These are phyloP conservation scores for Candida oleophila DNA, from an alignment of 805 yeast species.

Conservation along the genomic window DNA sequence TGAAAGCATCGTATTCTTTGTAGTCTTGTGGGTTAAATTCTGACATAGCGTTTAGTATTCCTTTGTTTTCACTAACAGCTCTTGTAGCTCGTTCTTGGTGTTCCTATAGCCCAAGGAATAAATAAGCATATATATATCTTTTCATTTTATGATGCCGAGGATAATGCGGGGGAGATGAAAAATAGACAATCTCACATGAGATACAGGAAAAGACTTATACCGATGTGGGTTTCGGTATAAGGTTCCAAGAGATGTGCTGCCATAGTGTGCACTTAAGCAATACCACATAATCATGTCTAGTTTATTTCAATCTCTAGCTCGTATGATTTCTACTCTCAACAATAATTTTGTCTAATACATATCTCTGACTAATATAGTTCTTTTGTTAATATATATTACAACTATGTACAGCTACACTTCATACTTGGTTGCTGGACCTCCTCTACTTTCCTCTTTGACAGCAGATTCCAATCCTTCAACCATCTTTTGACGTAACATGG, in stretches of 20 bases:
- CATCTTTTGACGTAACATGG: slow-evolving; percentile 52
- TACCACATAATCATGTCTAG: too few relatives aligned
- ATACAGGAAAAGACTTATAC: too few relatives aligned
- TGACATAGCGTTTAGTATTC: slow-evolving; percentile 10
- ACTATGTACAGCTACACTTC: too few relatives aligned
- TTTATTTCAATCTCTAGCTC: too few relatives aligned
- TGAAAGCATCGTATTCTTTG: slow-evolving; percentile 26
- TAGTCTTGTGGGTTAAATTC: slow-evolving; percentile 17
- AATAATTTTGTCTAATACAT: too few relatives aligned
- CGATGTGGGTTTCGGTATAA: too few relatives aligned
- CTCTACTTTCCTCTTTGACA: slow-evolving; percentile 40
- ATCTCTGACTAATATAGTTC: too few relatives aligned
- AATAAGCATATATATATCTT: neutral
- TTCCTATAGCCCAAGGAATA: too few relatives aligned
- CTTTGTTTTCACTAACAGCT: neutral
- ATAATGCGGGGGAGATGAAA: neutral
- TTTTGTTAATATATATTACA: too few relatives aligned
- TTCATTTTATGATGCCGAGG: neutral
- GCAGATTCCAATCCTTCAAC: slow-evolving; percentile 56
- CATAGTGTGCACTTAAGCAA: too few relatives aligned
- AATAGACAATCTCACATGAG: neutral
- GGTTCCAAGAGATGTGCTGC: too few relatives aligned
- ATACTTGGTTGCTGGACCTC: slow-evolving; percentile 47
- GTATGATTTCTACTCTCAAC: too few relatives aligned
- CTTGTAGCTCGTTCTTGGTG: neutral